These are phyloP conservation scores for Jackrogersella minutella DNA, from an alignment of 495 filamentous ascomycete genomes.

Conservation along the genomic window DNA sequence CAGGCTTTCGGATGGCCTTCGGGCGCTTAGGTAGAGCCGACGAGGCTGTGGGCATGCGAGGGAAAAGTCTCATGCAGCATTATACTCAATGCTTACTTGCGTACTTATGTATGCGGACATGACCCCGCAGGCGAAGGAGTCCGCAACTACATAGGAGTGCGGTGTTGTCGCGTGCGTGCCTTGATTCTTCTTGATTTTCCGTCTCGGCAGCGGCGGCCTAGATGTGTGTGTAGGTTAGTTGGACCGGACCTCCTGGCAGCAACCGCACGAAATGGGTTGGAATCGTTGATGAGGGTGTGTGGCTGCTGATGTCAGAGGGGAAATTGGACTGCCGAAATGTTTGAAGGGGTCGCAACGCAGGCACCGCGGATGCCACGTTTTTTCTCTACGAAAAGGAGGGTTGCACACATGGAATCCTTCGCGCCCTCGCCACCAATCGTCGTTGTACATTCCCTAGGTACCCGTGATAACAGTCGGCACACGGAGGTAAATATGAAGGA, in stretches of 20 bases:
- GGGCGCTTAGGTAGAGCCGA: conserved; percentile 3
- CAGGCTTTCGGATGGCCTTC: conserved; percentile 18
- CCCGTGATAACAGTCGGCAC: conserved; percentile 12
- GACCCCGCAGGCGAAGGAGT: background rate
- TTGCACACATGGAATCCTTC: conserved; percentile 36
- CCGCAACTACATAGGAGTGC: conserved; percentile 29
- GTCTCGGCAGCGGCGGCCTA: conserved; percentile 4
- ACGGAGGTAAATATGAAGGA: conserved; percentile 20
- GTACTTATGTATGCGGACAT: background rate
- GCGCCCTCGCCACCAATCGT: conserved; percentile 17
- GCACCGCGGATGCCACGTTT: conserved; percentile 41
- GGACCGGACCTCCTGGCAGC: conserved; percentile 2
- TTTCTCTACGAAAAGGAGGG: conserved; percentile 29
- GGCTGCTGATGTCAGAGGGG: conserved; percentile 37
- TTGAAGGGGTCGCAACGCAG: conserved; percentile 38
- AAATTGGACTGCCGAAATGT: conserved; percentile 36
- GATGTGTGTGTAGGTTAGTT: conserved; percentile 2
- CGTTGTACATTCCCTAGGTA: conserved; percentile 8
- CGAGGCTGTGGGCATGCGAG: conserved; percentile 15
- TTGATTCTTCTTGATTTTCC: background rate
- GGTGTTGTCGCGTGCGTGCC: conserved; percentile 4
- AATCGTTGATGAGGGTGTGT: conserved; percentile 25
- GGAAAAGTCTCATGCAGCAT: conserved; percentile 11
- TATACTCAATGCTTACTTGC: background rate
- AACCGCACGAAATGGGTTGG: background rate